These are phyloP conservation scores for Curvularia spicifera DNA, from an alignment of 2,329 filamentous ascomycete genomes.

Conservation along the genomic window DNA sequence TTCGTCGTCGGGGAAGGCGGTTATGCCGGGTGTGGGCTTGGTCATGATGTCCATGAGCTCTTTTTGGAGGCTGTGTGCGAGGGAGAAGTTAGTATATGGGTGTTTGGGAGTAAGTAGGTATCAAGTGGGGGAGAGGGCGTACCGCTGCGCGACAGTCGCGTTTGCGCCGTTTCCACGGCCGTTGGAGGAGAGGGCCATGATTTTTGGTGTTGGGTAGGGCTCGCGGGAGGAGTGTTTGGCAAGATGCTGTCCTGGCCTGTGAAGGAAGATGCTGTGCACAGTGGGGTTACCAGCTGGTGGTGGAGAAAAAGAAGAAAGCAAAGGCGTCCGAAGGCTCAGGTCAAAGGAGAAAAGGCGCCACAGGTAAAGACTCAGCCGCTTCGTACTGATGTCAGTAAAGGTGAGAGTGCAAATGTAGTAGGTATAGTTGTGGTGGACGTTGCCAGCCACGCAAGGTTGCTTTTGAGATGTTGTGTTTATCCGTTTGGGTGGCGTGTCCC, in stretches of 20 bases:
- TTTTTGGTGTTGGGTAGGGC: background rate
- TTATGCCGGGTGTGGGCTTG: constrained; percentile 88
- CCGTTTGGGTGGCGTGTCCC: constrained; percentile 8
- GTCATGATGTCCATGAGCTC: constrained; percentile 99
- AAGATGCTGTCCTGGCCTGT: background rate
- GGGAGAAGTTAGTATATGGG: background rate
- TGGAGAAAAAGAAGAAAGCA: background rate
- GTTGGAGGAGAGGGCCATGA: constrained; percentile 38
- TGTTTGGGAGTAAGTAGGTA: constrained; percentile 46
- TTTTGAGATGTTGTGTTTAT: constrained; percentile 24
- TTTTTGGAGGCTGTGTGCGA: constrained; percentile 76
- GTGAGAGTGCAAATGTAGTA: background rate
- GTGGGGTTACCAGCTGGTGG: background rate
- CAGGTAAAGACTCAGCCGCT: background rate
- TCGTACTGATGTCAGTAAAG: constrained; percentile 5
- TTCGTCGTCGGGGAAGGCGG: constrained; percentile 91
- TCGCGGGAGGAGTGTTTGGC: background rate
- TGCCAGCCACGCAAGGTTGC: constrained; percentile 3
- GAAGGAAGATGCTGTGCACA: background rate
- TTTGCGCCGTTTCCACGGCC: constrained; percentile 42
- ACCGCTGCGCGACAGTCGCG: constrained; percentile 58
- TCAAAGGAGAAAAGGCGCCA: background rate
- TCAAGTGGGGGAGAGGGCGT: constrained; percentile 18
- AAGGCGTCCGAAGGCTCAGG: background rate
- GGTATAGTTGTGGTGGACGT: background rate